Conservation (phyloP, 179 eudicot genomes). For the Gypsophila paniculata region DNA sequence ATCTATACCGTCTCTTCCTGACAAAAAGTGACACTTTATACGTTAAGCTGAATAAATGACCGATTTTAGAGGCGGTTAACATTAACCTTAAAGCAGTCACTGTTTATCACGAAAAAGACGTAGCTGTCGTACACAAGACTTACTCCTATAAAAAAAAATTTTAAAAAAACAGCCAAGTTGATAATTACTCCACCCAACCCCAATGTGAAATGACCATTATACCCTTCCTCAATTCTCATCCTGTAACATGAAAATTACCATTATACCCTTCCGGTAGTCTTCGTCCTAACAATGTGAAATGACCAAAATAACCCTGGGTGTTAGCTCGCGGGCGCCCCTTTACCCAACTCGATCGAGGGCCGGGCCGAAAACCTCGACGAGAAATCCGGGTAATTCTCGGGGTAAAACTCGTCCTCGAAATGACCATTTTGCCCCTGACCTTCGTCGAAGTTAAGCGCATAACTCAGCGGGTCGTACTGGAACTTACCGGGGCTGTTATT, state of each 20-base stretch:
- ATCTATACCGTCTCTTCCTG: too few species aligned
- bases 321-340: constrained; percentile 15
- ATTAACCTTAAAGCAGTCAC: too few species aligned
- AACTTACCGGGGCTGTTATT: constrained; percentile 17
- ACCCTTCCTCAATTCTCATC: too few species aligned
- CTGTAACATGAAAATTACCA: too few species aligned
- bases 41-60: too few species aligned
- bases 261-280: too few species aligned
- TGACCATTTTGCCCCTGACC: constrained; percentile 33
- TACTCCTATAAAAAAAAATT: too few species aligned
- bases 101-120: too few species aligned
- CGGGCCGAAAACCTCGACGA: constrained; percentile 23
- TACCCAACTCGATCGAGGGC: constrained; percentile 11
- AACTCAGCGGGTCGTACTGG: constrained; percentile 37
- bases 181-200: neutral
- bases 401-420: constrained; percentile 16
- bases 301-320: neutral
- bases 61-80: too few species aligned
- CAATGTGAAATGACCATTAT: neutral
- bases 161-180: neutral
- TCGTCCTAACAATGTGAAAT: neutral
- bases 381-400: constrained; percentile 25
- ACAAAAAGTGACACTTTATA: too few species aligned
- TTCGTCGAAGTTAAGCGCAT: constrained; percentile 37
- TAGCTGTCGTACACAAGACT: too few species aligned